Percentiles rank a stretch among this genome's conserved stretches.
Evolutionary conservation across 2,329 filamentous ascomycete genomes (phyloP).

Genomic region (Venturia carpophila): DNA sequence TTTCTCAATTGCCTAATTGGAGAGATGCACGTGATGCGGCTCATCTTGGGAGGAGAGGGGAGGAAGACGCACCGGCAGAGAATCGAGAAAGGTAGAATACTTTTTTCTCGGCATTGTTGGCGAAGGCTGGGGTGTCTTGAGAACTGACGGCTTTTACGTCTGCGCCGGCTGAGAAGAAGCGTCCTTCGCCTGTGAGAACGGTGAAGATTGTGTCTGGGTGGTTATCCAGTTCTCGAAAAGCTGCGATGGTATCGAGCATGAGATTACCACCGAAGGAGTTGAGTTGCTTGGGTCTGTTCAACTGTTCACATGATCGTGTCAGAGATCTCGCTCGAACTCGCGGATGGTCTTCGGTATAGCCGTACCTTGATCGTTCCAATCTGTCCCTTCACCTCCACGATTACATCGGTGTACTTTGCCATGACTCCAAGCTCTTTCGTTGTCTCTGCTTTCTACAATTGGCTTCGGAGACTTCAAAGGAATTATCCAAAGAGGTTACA

Average conservation of each 20-base stretch:
- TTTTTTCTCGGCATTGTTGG: slow-evolving; percentile 30
- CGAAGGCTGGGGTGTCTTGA: background rate
- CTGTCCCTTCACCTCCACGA: slow-evolving; percentile 36
- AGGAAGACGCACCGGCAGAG: slow-evolving; percentile 25
- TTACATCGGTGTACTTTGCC: slow-evolving; percentile 34
- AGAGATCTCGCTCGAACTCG: background rate
- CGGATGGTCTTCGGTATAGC: background rate
- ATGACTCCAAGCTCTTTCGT: slow-evolving; percentile 9
- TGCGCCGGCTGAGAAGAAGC: slow-evolving; percentile 44
- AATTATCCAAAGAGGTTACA: background rate
- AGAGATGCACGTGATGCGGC: background rate
- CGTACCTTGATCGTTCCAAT: slow-evolving; percentile 42
- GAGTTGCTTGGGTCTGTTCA: slow-evolving; percentile 42
- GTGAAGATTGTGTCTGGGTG: slow-evolving; percentile 45
- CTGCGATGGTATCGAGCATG: slow-evolving; percentile 36
- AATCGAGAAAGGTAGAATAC: slow-evolving; percentile 26
- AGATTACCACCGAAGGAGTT: slow-evolving; percentile 43
- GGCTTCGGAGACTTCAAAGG: background rate
- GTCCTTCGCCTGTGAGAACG: slow-evolving; percentile 43
- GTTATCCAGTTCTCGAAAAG: slow-evolving; percentile 38
- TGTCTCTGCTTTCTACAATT: background rate
- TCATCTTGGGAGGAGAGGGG: background rate
- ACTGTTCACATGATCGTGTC: slow-evolving; percentile 23
- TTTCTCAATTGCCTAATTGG: background rate
- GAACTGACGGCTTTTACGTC: slow-evolving; percentile 34